Conservation (phyloP, 257 asterid genomes). For the Nicotiana otophora region DNA sequence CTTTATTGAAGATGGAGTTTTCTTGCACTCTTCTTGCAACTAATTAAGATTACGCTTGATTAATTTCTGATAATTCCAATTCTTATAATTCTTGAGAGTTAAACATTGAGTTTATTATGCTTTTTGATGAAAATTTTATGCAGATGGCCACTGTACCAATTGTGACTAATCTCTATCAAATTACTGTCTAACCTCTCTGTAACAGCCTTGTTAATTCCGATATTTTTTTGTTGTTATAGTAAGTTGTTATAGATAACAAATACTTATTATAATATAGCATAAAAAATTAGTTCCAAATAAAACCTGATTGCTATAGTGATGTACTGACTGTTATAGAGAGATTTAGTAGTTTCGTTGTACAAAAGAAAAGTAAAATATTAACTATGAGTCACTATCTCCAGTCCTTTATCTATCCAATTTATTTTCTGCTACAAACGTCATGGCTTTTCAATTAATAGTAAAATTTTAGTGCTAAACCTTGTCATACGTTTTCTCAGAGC, state of each 20-base stretch:
- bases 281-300: too few relatives aligned
- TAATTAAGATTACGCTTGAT: not conserved
- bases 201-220: too few relatives aligned
- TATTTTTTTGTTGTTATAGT: too few relatives aligned
- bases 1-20: not conserved
- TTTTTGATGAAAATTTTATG: not conserved
- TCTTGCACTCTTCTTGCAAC: not conserved
- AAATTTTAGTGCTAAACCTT: too few relatives aligned
- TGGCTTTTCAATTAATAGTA: too few relatives aligned
- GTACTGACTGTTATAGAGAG: too few relatives aligned
- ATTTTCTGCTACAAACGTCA: too few relatives aligned
- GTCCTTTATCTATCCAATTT: too few relatives aligned
- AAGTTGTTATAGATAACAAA: too few relatives aligned
- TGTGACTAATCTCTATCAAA: not conserved
- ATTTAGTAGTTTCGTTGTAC: not conserved
- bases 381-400: not conserved
- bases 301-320: too few relatives aligned
- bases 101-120: not conserved
- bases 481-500: too few relatives aligned
- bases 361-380: not conserved
- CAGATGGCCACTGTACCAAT: not conserved
- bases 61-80: not conserved
- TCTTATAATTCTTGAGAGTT: not conserved
- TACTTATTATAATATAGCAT: too few relatives aligned
- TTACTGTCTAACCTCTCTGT: not conserved